phyloP scores from a whole-genome alignment of 2,329 filamentous ascomycete species.

The Sporothrix dimorphospora region DNA sequence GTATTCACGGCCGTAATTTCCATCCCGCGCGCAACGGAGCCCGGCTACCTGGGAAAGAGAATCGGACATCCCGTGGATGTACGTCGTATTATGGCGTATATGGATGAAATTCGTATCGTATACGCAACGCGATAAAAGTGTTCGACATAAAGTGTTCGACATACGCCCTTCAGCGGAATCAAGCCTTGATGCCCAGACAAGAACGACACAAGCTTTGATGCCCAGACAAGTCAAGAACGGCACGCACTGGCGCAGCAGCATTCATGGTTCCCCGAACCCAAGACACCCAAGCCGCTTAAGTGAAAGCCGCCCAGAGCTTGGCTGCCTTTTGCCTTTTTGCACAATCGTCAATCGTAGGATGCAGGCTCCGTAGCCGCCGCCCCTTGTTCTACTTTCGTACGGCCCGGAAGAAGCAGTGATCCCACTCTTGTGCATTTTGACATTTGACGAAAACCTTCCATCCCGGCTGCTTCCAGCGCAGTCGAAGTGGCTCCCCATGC shows the following conservation, averaged over 20 bases:
- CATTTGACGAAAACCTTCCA: too few relatives aligned
- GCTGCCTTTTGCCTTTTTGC: neutral
- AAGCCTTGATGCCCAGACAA: neutral
- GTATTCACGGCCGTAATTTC: neutral
- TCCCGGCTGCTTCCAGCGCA: too few relatives aligned
- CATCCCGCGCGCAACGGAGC: neutral
- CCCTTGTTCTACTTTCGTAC: too few relatives aligned
- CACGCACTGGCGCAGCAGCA: neutral
- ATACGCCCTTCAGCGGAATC: neutral
- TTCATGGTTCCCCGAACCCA: neutral
- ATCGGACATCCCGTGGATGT: neutral
- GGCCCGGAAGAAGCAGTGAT: too few relatives aligned
- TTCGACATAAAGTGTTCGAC: neutral
- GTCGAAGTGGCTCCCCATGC: too few relatives aligned
- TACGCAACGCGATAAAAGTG: too few relatives aligned
- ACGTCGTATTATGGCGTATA: neutral
- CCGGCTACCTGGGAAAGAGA: neutral
- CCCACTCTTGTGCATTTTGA: too few relatives aligned
- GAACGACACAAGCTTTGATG: neutral
- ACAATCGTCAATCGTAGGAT: conserved; percentile 1
- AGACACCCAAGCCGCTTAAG: neutral
- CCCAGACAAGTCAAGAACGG: too few relatives aligned
- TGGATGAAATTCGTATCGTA: too few relatives aligned
- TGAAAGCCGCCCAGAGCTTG: neutral
- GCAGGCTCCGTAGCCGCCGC: neutral